These are phyloP conservation scores for Mycena floridula DNA, from an alignment of 768 basidiomycete species.

Conservation along the genomic window DNA sequence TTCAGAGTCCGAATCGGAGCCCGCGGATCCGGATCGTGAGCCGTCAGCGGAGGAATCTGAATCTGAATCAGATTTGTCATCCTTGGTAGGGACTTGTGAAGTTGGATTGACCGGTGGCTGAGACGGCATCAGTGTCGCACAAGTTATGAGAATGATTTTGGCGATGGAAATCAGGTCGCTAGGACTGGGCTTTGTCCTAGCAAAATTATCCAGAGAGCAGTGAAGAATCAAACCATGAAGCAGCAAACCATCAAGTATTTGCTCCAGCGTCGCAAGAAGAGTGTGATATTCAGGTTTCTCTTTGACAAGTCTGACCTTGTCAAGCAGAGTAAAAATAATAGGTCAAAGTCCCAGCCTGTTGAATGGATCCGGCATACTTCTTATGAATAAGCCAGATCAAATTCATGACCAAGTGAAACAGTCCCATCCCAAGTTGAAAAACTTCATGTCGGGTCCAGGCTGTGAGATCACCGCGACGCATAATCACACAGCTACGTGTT, in stretches of 20 bases:
- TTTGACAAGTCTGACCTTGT: constrained; percentile 6
- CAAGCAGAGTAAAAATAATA: constrained; percentile 11
- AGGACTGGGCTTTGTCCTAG: constrained; percentile 12
- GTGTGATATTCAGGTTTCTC: constrained; percentile 13
- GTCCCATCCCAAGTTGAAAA: constrained; percentile 10
- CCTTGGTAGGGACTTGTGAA: too few relatives aligned
- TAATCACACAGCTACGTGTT: neutral
- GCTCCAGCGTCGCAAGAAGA: constrained; percentile 8
- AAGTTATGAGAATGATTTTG: constrained; percentile 5
- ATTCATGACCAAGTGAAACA: constrained; percentile 17
- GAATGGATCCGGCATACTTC: constrained; percentile 8
- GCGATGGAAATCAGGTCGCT: constrained; percentile 5
- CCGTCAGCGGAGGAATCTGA: too few relatives aligned
- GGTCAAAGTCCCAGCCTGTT: constrained; percentile 6
- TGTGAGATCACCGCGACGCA: constrained; percentile 1
- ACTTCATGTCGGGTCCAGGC: constrained; percentile 3
- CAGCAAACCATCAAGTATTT: constrained; percentile 7
- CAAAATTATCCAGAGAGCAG: constrained; percentile 5
- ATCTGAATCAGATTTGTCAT: too few relatives aligned
- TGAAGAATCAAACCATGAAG: constrained; percentile 9
- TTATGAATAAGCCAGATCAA: constrained; percentile 12
- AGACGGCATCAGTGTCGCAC: constrained; percentile 2
- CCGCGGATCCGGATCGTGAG: too few relatives aligned
- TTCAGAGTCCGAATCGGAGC: too few relatives aligned
- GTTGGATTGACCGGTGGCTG: too few relatives aligned